A percentile compares a stretch with the other conserved stretches of the same genome.
Evolutionary conservation across 768 basidiomycete species (phyloP).

Genomic region (Dentipellis fragilis): DNA sequence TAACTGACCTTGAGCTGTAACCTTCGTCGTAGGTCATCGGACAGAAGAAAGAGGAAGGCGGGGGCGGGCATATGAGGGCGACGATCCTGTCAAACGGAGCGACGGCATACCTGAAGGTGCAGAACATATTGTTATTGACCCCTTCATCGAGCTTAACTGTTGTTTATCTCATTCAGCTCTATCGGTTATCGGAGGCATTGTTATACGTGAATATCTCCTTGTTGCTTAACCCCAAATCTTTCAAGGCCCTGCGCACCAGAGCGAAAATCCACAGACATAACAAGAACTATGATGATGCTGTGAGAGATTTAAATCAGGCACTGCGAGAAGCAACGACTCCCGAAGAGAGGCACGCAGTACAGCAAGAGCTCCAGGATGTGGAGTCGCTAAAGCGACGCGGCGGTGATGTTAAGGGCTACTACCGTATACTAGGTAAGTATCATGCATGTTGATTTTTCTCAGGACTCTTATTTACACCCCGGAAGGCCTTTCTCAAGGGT

Average conservation of each 20-base stretch:
- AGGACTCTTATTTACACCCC: background rate
- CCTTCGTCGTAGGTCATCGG: background rate
- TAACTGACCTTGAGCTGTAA: background rate
- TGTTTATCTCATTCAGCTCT: background rate
- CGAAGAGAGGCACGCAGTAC: background rate
- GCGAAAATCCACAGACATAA: background rate
- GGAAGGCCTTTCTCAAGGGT: background rate
- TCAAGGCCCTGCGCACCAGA: background rate
- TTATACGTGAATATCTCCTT: background rate
- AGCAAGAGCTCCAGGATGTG: background rate
- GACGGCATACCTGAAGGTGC: background rate
- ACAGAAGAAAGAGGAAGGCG: background rate
- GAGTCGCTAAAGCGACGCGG: background rate
- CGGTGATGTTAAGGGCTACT: background rate
- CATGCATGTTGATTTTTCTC: background rate
- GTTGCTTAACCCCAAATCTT: background rate
- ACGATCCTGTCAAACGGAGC: background rate
- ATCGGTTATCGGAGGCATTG: background rate
- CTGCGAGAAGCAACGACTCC: background rate
- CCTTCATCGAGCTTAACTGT: background rate
- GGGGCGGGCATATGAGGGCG: background rate
- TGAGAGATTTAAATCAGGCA: background rate
- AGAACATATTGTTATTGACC: no score
- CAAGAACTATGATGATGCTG: background rate
- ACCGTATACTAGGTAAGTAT: background rate